Percentiles rank a stretch among this genome's conserved stretches.
These are phyloP conservation scores for Cladosporium sp. DNA, from an alignment of 2,329 filamentous ascomycete species.

Conservation along the genomic window DNA sequence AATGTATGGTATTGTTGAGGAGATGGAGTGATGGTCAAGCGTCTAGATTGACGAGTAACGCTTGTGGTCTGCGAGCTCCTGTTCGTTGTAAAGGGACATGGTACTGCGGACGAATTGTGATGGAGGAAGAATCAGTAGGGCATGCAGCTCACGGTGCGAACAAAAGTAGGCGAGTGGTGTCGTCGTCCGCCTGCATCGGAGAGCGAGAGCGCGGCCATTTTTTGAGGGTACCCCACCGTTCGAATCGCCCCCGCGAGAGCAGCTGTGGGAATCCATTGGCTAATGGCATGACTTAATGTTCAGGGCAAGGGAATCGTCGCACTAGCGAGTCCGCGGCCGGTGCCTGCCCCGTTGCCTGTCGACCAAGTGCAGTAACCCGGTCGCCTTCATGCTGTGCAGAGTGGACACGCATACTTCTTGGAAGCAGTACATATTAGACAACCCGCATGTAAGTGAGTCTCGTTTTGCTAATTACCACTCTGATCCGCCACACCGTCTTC, in stretches of 20 bases:
- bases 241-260: background rate
- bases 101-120: background rate
- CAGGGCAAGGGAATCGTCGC: background rate
- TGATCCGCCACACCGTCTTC: slow-evolving; percentile 2
- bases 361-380: background rate
- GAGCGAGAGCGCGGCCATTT: background rate
- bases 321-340: background rate
- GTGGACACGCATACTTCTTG: background rate
- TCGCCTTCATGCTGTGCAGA: background rate
- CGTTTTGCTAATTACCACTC: background rate
- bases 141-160: background rate
- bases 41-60: slow-evolving; percentile 21
- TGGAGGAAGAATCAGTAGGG: background rate
- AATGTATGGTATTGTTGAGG: too few species aligned
- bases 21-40: background rate
- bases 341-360: too few species aligned
- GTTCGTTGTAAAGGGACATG: slow-evolving; percentile 33
- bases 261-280: background rate
- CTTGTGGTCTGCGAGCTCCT: slow-evolving; percentile 32
- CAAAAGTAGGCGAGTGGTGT: slow-evolving; percentile 5
- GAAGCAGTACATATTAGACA: background rate
- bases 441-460: background rate
- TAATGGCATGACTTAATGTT: background rate
- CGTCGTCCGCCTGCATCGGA: background rate
- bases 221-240: background rate